Evolutionary conservation across 176 grass and related monocot species (phyloP).

Genomic region (Triticum turgidum): DNA sequence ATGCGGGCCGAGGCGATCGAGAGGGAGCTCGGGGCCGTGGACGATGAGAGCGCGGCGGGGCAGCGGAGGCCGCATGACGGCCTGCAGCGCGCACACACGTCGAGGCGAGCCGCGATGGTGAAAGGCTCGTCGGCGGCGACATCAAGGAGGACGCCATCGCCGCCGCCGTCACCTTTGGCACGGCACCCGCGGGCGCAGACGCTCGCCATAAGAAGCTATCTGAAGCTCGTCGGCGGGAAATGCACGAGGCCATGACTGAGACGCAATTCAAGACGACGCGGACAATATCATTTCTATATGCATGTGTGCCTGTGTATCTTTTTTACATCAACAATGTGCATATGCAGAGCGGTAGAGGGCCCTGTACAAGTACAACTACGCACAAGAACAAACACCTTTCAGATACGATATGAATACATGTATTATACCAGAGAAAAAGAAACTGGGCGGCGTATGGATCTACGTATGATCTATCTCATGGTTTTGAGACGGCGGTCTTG

Average conservation of each 20-base stretch:
- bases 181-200: not conserved
- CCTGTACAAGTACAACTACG: too few species aligned
- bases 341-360: too few species aligned
- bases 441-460: too few species aligned
- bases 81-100: not conserved
- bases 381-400: too few species aligned
- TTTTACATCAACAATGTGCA: too few species aligned
- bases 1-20: slow-evolving; percentile 52
- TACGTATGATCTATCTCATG: slow-evolving; percentile 18
- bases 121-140: not conserved
- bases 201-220: slow-evolving; percentile 30
- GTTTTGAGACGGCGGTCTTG: slow-evolving; percentile 61
- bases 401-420: not conserved
- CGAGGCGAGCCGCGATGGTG: slow-evolving; percentile 22
- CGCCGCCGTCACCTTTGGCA: slow-evolving; percentile 11
- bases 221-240: slow-evolving; percentile 43
- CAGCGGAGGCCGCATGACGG: not conserved
- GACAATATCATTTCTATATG: not conserved
- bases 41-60: not conserved
- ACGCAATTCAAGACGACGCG: not conserved
- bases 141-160: not conserved
- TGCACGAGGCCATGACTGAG: not conserved
- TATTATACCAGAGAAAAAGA: not conserved
- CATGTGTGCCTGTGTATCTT: not conserved
- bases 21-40: slow-evolving; percentile 35